Evolutionary conservation across 495 filamentous ascomycete genomes (phyloP).

Genomic region (Haplographium delicatum): DNA sequence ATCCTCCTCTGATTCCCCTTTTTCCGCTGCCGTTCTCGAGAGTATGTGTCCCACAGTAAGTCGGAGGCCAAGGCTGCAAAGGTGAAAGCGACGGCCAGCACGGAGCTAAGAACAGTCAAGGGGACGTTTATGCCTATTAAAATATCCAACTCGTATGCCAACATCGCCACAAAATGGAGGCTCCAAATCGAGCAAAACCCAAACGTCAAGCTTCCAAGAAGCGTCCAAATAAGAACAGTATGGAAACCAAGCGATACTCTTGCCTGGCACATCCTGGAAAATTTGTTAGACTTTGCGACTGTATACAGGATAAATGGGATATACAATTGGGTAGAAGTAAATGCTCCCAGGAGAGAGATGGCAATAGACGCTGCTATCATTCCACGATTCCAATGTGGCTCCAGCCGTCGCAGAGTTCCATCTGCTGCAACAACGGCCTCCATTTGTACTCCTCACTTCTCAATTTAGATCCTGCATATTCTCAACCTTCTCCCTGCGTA

Average conservation of each 20-base stretch:
- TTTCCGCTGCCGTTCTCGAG: constrained; percentile 7
- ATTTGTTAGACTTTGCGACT: not conserved
- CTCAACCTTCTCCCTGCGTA: not conserved
- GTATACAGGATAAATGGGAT: not conserved
- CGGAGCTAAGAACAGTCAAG: constrained; percentile 22
- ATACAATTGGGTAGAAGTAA: constrained; percentile 28
- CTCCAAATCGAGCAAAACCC: constrained; percentile 30
- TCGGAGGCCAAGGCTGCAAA: constrained; percentile 25
- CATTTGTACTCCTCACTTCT: not conserved
- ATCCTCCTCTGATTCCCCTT: not conserved
- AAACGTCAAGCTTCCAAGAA: constrained; percentile 25
- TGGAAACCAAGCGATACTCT: constrained; percentile 20
- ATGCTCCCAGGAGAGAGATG: constrained; percentile 27
- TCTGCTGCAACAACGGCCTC: not conserved
- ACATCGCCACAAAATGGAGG: constrained; percentile 28
- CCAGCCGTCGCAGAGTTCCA: constrained; percentile 4
- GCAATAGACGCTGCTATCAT: constrained; percentile 27
- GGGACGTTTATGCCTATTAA: constrained; percentile 21
- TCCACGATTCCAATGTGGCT: constrained; percentile 23
- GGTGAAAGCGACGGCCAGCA: constrained; percentile 25
- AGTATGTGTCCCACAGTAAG: constrained; percentile 21
- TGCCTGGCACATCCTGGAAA: constrained; percentile 25
- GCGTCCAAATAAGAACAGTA: constrained; percentile 23
- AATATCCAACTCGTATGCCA: constrained; percentile 28
- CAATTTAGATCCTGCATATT: not conserved